Base-by-base conservation (phyloP, 345 rosid species). In the Dipteronia dyeriana region DNA sequence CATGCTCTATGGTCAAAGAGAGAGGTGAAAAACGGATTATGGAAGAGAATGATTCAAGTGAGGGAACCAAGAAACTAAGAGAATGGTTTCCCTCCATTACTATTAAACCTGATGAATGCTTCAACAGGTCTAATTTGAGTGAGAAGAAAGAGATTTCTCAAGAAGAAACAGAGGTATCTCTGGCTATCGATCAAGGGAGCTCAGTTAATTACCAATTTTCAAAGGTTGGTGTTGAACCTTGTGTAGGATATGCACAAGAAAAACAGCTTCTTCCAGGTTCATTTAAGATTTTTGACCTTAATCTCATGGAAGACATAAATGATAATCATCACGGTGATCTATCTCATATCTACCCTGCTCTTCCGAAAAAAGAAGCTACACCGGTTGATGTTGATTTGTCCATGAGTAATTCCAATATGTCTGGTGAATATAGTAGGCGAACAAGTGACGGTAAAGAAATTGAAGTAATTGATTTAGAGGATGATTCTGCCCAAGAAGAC, bases 401-500 rank as follows among this genome's bases (percentile, higher is more conserved):
- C 26, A 94, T 94, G 53, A 92, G 90, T 83, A 92, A 88, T 73
- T 79, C 91, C 56, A 84, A 84, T 73, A 68, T 81, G 79, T 79
- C 92, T 76, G 79, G 81, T 79, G 94, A 86, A 69, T 86, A 76
- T 80, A 71, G 74, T 81, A 84, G 88, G 65, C 83, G 65, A 76
- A 75, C 82, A 78, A 82, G 82, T 79, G 84, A 83, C 79, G 88
- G 85, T 75, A 91, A 86, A 80, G 94, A 81, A 81, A 88, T 96
- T 74, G 98, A 96, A 87, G 87, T 96, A 78, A 96, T 96, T 85
- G 97, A 94, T 80, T 83, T 96, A 80, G 98, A 96, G 79, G 86
- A 81, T 80, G 99, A 94, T 87, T 87, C 90, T 64, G 79, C 82
- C 61, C 85, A 79, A 31, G 94, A 86, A 78, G 86, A 87, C 70